Base-by-base conservation (phyloP, 2,329 filamentous ascomycete genomes). In the Arthrobotrys conoides region DNA sequence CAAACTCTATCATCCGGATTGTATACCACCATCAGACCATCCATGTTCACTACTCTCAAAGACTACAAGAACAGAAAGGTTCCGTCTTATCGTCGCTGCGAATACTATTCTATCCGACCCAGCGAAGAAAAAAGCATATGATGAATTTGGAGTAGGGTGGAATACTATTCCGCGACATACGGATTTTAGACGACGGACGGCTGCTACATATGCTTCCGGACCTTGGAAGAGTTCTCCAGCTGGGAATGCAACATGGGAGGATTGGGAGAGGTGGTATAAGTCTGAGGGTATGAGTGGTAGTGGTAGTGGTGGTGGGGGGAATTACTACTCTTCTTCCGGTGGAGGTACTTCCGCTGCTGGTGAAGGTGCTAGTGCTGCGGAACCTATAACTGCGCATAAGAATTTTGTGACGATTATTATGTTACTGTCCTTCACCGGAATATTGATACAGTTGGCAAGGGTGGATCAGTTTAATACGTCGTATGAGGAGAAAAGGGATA, bases 1-100 rank as follows among this genome's bases (percentile, higher is more conserved):
- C 73, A 99, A 98, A 86, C 87, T 96, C 57, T 99, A 99, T 86
- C 96, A 99, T 83, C 96, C 96, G 0, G 96, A 99, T 84, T 89
- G 89, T 76, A 86, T 84, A 80, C 83, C 84, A 85, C 76, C 84
- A 86, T 77, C 83, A 86, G 66, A 84, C 83, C 16, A 80, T 85
- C 22, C 84, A 84, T 81, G 85, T 85, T 79, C 84, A 84, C 6
- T 83, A 53, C 64, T 92, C 12, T 86, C 92, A 0, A 87, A 88
- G 20, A 85, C 89, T 27, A 88, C 89, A 33, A 91, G 91, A 79
- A 87, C 96, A n/a, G 93, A 97, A 83, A 92, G 96, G 61, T 99
- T 98, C 85, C 91, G 93, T 36, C 89, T 99, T 41, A 88, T 98
- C 71, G 90, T 98, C 41, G 90, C 93, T 16, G 96, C 96, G 16